A percentile compares a stretch with the other conserved stretches of the same genome.
Evolutionary conservation across 192 early-diverging fungal genomes (phyloP).

Genomic region (Podochytrium sp.): DNA sequence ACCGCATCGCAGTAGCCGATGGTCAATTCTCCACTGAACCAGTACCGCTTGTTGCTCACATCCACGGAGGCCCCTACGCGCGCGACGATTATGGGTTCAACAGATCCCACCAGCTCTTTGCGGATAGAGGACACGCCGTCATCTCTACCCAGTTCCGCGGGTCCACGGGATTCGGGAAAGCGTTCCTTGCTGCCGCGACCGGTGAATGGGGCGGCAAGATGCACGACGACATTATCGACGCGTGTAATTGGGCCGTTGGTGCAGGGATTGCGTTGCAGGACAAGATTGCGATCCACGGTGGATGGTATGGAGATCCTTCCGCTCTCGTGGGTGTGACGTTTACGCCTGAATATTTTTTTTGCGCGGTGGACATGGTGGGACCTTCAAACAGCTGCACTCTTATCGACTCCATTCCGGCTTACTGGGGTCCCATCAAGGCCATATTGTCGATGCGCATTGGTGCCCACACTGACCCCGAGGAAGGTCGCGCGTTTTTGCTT

Average conservation of each 20-base stretch:
- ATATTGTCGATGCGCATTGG: conserved; percentile 36
- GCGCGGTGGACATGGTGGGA: conserved; percentile 45
- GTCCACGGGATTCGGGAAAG: conserved; percentile 42
- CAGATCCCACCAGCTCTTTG: conserved; percentile 23
- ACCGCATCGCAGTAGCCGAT: conserved; percentile 23
- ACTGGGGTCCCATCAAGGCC: conserved; percentile 32
- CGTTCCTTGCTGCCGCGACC: conserved; percentile 27
- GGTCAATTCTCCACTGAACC: not conserved
- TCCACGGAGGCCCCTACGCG: conserved; percentile 45
- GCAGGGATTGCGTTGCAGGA: conserved; percentile 35
- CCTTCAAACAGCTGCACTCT: conserved; percentile 44
- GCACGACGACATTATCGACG: conserved; percentile 47
- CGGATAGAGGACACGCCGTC: conserved; percentile 48
- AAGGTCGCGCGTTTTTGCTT: conserved; percentile 35
- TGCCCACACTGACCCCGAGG: conserved; percentile 29
- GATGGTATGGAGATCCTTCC: conserved; percentile 45
- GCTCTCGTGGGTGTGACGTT: conserved; percentile 46
- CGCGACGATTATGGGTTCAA: conserved; percentile 44
- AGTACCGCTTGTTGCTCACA: conserved; percentile 35
- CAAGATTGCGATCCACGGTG: conserved; percentile 46
- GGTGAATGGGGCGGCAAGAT: conserved; percentile 41
- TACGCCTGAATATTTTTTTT: conserved; percentile 47
- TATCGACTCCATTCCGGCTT: conserved; percentile 35
- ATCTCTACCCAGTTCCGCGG: conserved; percentile 42
- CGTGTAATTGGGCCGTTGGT: conserved; percentile 40